Evolutionary conservation across 2,329 filamentous ascomycete genomes (phyloP).

Genomic region (Pestalotiopsis sp.): DNA sequence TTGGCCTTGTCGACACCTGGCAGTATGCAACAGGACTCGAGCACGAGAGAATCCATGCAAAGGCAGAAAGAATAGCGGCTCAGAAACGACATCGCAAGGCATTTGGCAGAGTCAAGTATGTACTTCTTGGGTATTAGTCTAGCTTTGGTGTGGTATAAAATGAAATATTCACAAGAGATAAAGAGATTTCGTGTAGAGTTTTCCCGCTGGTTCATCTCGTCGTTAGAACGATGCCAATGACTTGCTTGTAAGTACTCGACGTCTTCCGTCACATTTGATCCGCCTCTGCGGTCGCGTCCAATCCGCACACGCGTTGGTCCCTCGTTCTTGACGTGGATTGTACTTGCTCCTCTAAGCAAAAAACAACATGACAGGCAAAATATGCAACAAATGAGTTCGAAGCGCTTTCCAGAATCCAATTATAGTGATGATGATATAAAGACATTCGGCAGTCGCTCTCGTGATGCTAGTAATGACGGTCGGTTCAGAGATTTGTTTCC

Average conservation of each 20-base stretch:
- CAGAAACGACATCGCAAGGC: not conserved
- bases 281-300: too few relatives aligned
- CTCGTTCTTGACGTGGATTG: too few relatives aligned
- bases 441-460: not conserved
- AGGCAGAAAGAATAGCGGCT: too few relatives aligned
- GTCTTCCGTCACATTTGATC: too few relatives aligned
- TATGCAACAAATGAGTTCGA: not conserved
- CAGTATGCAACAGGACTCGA: too few relatives aligned
- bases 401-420: not conserved
- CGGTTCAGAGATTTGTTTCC: not conserved
- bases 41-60: too few relatives aligned
- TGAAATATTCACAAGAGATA: conserved; percentile 1
- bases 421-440: not conserved
- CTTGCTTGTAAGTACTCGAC: not conserved
- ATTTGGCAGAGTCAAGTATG: not conserved
- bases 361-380: not conserved
- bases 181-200: not conserved
- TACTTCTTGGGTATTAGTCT: conserved; percentile 7
- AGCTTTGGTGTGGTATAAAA: not conserved
- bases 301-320: too few relatives aligned
- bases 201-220: not conserved
- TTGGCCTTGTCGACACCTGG: too few relatives aligned
- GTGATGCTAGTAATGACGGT: not conserved
- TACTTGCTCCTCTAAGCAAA: too few relatives aligned
- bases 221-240: too few relatives aligned